A percentile compares a stretch with the other conserved stretches of the same genome.
These are phyloP conservation scores for Evansstolkia leycettana DNA, from an alignment of 495 filamentous ascomycete species.

Conservation along the genomic window DNA sequence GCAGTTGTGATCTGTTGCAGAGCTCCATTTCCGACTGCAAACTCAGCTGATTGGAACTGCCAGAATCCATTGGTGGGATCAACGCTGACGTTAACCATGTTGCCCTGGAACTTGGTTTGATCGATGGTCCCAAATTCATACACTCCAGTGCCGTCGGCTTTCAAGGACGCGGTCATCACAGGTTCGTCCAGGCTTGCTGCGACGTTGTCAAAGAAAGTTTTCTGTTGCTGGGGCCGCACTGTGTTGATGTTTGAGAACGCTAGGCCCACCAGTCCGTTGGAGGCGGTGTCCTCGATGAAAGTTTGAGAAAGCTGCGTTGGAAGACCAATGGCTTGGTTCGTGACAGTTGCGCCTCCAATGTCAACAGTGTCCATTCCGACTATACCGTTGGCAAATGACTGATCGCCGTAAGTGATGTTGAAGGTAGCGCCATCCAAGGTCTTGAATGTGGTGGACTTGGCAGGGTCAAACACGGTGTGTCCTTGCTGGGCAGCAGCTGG, in stretches of 20 bases:
- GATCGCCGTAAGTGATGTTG: constrained; percentile 65
- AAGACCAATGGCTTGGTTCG: constrained; percentile 57
- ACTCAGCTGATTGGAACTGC: constrained; percentile 51
- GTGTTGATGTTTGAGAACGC: constrained; percentile 67
- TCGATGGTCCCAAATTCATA: constrained; percentile 75
- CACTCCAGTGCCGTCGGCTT: constrained; percentile 43
- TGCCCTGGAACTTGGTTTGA: constrained; percentile 47
- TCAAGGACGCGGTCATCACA: constrained; percentile 61
- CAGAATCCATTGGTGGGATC: constrained; percentile 60
- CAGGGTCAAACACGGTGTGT: constrained; percentile 52
- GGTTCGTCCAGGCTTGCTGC: constrained; percentile 48
- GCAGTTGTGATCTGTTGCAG: constrained; percentile 16
- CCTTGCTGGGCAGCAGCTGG: constrained; percentile 25
- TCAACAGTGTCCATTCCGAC: constrained; percentile 64
- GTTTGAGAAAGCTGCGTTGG: constrained; percentile 49
- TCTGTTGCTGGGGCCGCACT: constrained; percentile 50
- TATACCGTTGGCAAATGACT: constrained; percentile 48
- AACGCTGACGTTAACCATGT: constrained; percentile 50
- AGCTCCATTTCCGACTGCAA: constrained; percentile 36
- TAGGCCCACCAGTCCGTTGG: constrained; percentile 68
- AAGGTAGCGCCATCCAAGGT: constrained; percentile 38
- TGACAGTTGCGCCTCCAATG: constrained; percentile 59
- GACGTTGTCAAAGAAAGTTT: constrained; percentile 77
- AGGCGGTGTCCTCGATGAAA: constrained; percentile 48
- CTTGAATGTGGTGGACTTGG: constrained; percentile 43